Percentiles rank a stretch among this genome's conserved stretches.
Evolutionary conservation across 2,329 filamentous ascomycete genomes (phyloP).

Genomic region (Clarireedia paspali): DNA sequence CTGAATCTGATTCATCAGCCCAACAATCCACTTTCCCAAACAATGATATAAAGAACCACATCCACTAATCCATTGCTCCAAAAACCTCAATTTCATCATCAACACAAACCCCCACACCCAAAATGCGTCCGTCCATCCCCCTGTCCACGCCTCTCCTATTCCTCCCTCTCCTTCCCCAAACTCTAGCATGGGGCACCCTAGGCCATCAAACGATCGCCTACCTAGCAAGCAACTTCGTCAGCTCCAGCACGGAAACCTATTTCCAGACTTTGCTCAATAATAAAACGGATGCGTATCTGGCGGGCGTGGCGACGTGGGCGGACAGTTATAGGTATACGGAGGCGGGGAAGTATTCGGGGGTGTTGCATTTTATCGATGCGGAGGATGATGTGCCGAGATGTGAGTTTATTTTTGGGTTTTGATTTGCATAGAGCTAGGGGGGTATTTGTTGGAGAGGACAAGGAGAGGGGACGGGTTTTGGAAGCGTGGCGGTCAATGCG

Average conservation of each 20-base stretch:
- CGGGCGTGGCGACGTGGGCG: conserved; percentile 58
- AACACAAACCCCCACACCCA: neutral
- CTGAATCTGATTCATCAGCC: neutral
- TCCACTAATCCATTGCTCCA: neutral
- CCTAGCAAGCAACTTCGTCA: conserved; percentile 52
- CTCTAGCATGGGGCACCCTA: conserved; percentile 34
- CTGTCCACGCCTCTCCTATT: neutral
- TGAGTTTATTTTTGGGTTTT: neutral
- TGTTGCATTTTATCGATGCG: conserved; percentile 64
- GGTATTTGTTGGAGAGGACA: neutral
- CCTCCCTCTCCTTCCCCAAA: conserved; percentile 6
- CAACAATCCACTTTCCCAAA: neutral
- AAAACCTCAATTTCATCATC: neutral
- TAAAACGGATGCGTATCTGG: conserved; percentile 49
- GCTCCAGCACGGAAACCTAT: conserved; percentile 45
- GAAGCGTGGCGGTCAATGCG: neutral
- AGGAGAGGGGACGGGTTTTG: neutral
- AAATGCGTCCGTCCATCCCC: neutral
- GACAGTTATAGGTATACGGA: conserved; percentile 55
- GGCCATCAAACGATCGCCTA: conserved; percentile 61
- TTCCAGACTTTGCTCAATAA: conserved; percentile 51
- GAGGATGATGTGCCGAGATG: conserved; percentile 49
- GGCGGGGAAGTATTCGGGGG: conserved; percentile 53
- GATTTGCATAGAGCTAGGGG: neutral
- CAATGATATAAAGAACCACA: neutral